phyloP scores from a whole-genome alignment of 2,329 filamentous ascomycete species.

The Neocatenulostroma microsporum region DNA sequence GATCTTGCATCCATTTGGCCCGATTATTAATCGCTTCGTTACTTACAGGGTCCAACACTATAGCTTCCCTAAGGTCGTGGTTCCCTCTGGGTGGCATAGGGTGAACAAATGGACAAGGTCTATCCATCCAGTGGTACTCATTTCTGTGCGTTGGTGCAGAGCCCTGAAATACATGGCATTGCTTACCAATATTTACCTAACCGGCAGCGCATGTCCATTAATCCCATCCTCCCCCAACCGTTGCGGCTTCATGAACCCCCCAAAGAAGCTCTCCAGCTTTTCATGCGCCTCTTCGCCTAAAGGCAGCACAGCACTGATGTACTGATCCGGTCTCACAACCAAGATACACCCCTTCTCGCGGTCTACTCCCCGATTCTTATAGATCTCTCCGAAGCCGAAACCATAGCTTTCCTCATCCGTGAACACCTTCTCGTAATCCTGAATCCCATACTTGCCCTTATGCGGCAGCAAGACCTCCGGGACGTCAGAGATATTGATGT shows the following conservation, averaged over 20 bases:
- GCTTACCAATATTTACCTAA: too few species aligned
- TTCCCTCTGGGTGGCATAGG: too few species aligned
- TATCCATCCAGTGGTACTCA: too few species aligned
- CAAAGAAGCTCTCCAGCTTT: slow-evolving; percentile 24
- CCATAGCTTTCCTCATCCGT: slow-evolving; percentile 39
- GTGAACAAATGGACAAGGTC: too few species aligned
- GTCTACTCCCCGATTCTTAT: slow-evolving; percentile 54
- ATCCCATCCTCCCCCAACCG: too few species aligned
- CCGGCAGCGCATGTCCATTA: too few species aligned
- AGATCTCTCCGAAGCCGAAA: slow-evolving; percentile 34
- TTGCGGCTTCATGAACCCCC: slow-evolving; percentile 18
- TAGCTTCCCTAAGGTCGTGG: too few species aligned
- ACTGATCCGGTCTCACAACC: slow-evolving; percentile 59
- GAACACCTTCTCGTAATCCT: slow-evolving; percentile 37
- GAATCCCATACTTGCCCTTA: slow-evolving; percentile 28
- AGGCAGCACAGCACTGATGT: slow-evolving; percentile 41
- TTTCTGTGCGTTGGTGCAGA: too few species aligned
- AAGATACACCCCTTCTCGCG: slow-evolving; percentile 50
- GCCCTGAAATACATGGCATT: too few species aligned
- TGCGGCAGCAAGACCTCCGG: slow-evolving; percentile 39
- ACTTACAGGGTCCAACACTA: too few species aligned
- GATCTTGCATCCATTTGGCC: too few species aligned
- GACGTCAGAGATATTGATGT: slow-evolving; percentile 30
- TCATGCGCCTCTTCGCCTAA: slow-evolving; percentile 16
- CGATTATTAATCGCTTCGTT: too few species aligned